A percentile compares a stretch with the other conserved stretches of the same genome.
These are phyloP conservation scores for Kurtzmaniella quercitrusa DNA, from an alignment of 1,139 yeast genomes.

Conservation along the genomic window DNA sequence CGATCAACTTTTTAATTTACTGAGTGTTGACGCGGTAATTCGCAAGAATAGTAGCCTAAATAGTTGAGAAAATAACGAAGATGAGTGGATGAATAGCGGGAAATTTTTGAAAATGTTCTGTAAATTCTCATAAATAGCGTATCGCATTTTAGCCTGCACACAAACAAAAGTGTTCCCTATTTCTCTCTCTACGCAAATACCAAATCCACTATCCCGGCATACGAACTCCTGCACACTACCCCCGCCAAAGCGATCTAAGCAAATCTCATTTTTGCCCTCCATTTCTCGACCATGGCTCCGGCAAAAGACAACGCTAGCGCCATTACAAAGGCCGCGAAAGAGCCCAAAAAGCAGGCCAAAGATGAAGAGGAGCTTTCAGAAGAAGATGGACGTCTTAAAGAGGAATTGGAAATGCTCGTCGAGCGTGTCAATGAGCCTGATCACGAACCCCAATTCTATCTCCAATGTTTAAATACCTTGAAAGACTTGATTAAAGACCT, in stretches of 20 bases:
- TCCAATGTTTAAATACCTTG: slow-evolving; percentile 59
- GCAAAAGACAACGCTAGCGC: slow-evolving; percentile 3
- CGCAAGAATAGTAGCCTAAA: no score
- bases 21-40: no score
- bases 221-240: neutral
- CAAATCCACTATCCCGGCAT: neutral
- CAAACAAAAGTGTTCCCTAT: neutral
- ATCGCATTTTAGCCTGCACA: no score
- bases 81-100: no score
- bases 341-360: slow-evolving; percentile 22
- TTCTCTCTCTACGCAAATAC: no score
- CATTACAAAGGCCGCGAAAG: slow-evolving; percentile 2
- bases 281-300: slow-evolving; percentile 4
- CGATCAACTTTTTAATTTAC: no score
- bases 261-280: slow-evolving; percentile 4
- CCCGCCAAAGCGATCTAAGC: neutral
- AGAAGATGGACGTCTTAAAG: slow-evolving; percentile 87
- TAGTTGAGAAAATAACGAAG: no score
- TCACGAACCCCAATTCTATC: slow-evolving; percentile 48
- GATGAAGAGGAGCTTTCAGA: slow-evolving; percentile 82
- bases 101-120: no score
- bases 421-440: slow-evolving; percentile 56
- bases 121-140: no score
- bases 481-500: slow-evolving; percentile 83
- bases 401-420: slow-evolving; percentile 82